Base-by-base conservation (phyloP, 768 basidiomycete genomes). In the Collybiopsis luxurians region DNA sequence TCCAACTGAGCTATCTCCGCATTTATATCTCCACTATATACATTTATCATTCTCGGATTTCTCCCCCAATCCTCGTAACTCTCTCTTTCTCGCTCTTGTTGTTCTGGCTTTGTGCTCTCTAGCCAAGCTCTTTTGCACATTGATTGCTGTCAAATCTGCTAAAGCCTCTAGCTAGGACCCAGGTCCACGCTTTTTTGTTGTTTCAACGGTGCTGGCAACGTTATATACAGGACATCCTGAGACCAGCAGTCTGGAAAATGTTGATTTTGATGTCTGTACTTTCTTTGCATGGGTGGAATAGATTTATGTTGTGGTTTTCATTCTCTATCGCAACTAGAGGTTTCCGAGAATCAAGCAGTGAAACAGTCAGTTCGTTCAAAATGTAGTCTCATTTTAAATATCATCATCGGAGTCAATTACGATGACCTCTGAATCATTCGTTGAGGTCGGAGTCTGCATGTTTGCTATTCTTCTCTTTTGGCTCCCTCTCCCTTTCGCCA, bases 171-270 rank as follows among this genome's bases (percentile, higher is more conserved):
- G 46, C 46, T 28, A 27, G 9, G 30, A 21, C 27, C 30, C 47
- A n/a, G n/a, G 26, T 6, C n/a, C 30, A n/a, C 19, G 4, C 28
- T 49, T 10, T 13, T 17, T 13, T 9, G 23, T 46, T 23, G 28
- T 28, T 15, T 30, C 21, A 30, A 31, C 50, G 17, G 36, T 39
- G 50, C 50, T 51, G 50, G 50, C 50, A 51, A 51, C 36, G 36
- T 51, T 51, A 51, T 36, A 24, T 51, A 30, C 30, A 11, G 47
- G 21, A 34, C 21, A 31, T 36, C 49, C 12, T 10, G 13, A 36
- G 10, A 34, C 31, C n/a, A 4, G 9, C 15, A n/a, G 31, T 48
- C 47, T 48, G n/a, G 47, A 48, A 2, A 28, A 28, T 48, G 27
- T 21, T 34, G 5, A 5, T 23, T 38, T 50, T 24, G 50, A 51